Conservation (phyloP, 2,329 filamentous ascomycete species). For the Colletotrichum spinosum region DNA sequence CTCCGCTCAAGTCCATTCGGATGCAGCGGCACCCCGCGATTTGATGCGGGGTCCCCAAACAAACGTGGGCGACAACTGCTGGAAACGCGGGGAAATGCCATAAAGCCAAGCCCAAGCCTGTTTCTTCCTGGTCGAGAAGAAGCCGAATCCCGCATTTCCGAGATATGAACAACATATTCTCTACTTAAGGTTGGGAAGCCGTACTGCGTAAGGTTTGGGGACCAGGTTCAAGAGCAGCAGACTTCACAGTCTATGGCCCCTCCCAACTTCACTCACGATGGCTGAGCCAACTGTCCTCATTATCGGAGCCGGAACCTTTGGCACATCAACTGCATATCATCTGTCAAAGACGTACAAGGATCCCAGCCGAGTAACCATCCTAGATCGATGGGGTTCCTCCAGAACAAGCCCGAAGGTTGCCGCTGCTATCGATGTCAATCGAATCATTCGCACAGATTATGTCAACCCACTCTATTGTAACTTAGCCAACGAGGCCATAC, state of each 20-base stretch:
- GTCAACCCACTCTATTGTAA: constrained; percentile 44
- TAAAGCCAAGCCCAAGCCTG: neutral
- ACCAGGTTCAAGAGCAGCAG: neutral
- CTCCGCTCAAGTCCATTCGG: no score
- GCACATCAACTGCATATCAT: constrained; percentile 61
- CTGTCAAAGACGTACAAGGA: constrained; percentile 42
- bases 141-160: constrained; percentile 2
- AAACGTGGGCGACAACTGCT: neutral
- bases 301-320: constrained; percentile 63
- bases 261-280: constrained; percentile 3
- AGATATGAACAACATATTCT: neutral
- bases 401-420: constrained; percentile 33
- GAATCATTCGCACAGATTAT: constrained; percentile 51
- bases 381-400: constrained; percentile 23
- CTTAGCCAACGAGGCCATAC: constrained; percentile 47
- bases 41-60: neutral
- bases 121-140: neutral
- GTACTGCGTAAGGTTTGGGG: neutral
- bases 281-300: constrained; percentile 48
- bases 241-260: neutral
- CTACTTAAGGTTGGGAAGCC: neutral
- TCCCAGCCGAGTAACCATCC: constrained; percentile 30
- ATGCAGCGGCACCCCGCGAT: neutral
- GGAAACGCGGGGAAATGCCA: neutral
- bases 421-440: constrained; percentile 49